Base-by-base conservation (phyloP, 257 asterid genomes). In the Osmanthus fragrans region DNA sequence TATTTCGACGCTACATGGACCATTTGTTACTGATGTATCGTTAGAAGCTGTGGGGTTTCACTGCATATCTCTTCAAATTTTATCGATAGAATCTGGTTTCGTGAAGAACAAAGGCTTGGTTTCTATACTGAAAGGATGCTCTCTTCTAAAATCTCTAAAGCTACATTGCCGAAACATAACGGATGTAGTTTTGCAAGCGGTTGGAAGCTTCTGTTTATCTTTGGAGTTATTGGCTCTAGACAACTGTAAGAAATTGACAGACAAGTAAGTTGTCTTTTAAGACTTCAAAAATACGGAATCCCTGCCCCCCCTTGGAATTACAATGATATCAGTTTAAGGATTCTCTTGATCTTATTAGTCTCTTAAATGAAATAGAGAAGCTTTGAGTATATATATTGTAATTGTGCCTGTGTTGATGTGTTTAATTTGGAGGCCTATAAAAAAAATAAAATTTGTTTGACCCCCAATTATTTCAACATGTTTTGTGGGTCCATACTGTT, bases 41-140 rank as follows among this genome's bases (percentile, higher is more conserved):
- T 80, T 92, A 80, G 96, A 89, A 85, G 91, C 94, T 68, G 94
- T 90, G 66, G 98, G 97, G 69, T 89, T 89, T 78, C 88, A 88
- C 81, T 92, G 97, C 85, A 89, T 56, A 82, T 86, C 87, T 77
- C 91, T 92, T 76, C 92, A 88, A 83, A 87, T 89, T 65, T 84
- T 94, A 78, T 88, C 94, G 37, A 77, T 94, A 75, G 93, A 89
- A 86, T 94, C 96, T 4, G 97, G 90, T 75, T 72, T 73, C 81
- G 88, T 90, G 80, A 79, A 86, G 65, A 82, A 92, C 84, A 79
- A 88, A 81, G 96, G 98, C 66, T 88, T 94, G 78, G 86, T 94
- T 73, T 88, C 92, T 30, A 87, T 89, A 71, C 90, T 91, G 77
- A 87, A 88, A 85, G 91, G 94, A 82, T 94, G 98, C 81, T 56